Percentiles rank a stretch among this genome's conserved stretches.
Evolutionary conservation across 2,329 filamentous ascomycete species (phyloP).

Genomic region (Triangularia verruculosa): DNA sequence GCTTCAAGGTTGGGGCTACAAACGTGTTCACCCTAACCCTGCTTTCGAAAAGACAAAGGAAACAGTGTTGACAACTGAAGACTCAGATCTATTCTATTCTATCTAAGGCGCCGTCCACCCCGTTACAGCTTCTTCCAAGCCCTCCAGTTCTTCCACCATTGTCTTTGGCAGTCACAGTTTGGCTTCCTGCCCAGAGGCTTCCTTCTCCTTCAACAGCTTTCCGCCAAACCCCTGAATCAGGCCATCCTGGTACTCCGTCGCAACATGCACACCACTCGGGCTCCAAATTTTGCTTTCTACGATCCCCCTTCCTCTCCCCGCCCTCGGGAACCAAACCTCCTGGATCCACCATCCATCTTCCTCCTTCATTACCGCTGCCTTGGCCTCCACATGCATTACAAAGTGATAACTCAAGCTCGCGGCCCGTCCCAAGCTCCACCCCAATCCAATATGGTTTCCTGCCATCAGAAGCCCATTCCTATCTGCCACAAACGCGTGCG

Average conservation of each 20-base stretch:
- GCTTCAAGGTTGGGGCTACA: neutral
- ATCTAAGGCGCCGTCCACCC: no score
- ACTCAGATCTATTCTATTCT: no score
- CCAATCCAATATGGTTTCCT: conserved; percentile 48
- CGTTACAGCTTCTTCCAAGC: no score
- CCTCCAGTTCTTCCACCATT: no score
- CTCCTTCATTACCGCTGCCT: conserved; percentile 45
- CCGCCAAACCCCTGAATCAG: conserved; percentile 23
- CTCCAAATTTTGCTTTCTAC: conserved; percentile 54
- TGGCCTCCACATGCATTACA: conserved; percentile 49
- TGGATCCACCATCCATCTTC: conserved; percentile 51
- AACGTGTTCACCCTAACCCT: no score
- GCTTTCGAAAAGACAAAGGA: no score
- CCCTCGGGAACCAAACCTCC: conserved; percentile 48
- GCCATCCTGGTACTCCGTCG: conserved; percentile 55
- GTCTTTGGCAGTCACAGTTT: neutral
- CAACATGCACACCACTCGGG: conserved; percentile 50
- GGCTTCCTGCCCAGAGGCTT: neutral
- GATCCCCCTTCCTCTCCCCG: conserved; percentile 45
- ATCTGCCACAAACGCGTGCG: conserved; percentile 52
- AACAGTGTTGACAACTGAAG: no score
- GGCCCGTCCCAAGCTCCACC: conserved; percentile 39
- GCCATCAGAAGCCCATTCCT: conserved; percentile 54
- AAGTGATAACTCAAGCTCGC: conserved; percentile 51
- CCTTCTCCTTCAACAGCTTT: conserved; percentile 3